Evolutionary conservation across 192 early-diverging fungal species (phyloP).

Genomic region (Obelidium mucronatum): DNA sequence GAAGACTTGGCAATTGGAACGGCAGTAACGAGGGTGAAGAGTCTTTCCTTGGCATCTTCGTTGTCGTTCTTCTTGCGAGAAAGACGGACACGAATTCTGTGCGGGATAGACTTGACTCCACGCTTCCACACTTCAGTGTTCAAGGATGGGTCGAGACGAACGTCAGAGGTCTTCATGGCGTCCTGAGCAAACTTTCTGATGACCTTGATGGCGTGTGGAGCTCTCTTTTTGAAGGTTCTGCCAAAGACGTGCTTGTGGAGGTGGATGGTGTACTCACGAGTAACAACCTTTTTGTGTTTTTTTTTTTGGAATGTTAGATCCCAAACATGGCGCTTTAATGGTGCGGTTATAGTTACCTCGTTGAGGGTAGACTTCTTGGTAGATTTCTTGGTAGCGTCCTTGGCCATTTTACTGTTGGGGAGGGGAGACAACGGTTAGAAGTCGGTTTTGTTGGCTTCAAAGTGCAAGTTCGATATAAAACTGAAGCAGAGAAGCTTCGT

Average conservation of each 20-base stretch:
- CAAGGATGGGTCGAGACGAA: slow-evolving; percentile 93
- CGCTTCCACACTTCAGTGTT: slow-evolving; percentile 96
- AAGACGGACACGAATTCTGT: slow-evolving; percentile 95
- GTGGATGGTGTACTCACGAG: slow-evolving; percentile 99
- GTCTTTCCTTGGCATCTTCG: slow-evolving; percentile 96
- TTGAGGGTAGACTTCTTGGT: slow-evolving; percentile 58
- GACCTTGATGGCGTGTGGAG: slow-evolving; percentile 93
- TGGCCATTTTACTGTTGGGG: slow-evolving; percentile 27
- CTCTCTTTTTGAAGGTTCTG: slow-evolving; percentile 96
- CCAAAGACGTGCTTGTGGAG: slow-evolving; percentile 93
- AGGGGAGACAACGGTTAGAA: background rate
- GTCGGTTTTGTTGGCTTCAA: too few species aligned
- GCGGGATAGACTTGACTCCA: slow-evolving; percentile 93
- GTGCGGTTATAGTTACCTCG: slow-evolving; percentile 50
- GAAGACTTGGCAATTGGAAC: slow-evolving; percentile 73
- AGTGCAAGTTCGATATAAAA: too few species aligned
- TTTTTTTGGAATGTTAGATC: background rate
- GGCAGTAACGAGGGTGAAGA: slow-evolving; percentile 92
- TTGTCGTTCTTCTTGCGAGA: slow-evolving; percentile 97
- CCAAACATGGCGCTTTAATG: too few species aligned
- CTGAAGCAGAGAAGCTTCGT: too few species aligned
- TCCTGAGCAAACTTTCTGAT: slow-evolving; percentile 90
- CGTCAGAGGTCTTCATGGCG: slow-evolving; percentile 96
- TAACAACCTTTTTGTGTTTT: slow-evolving; percentile 78
- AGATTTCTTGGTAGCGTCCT: slow-evolving; percentile 37